Base-by-base conservation (phyloP, 345 rosid genomes). In the Linum trigynum region DNA sequence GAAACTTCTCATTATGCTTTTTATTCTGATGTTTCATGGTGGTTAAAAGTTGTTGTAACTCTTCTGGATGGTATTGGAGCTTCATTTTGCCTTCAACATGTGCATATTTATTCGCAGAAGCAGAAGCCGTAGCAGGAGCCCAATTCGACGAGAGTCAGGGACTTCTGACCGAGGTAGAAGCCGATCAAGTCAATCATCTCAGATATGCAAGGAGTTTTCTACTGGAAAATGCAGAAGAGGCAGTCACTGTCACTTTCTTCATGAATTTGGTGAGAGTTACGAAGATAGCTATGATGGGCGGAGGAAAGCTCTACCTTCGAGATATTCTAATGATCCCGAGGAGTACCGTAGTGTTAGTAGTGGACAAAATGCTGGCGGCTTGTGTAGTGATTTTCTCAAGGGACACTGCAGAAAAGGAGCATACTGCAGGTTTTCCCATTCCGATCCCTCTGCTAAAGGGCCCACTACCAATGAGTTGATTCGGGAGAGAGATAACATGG, bases 151-250 rank as follows among this genome's bases (percentile, higher is more conserved):
- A 76, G 89, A 90, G 59, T 71, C 86, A 9, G 89, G 80, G 70
- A 66, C 76, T 43, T 74, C 79, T 75, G 98, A 79, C 39, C 82
- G 86, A 80, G 77, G 60, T 72, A 77, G 78, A 75, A 78, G 80
- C 68, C 78, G 89, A 81, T 71, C 83, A 38, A 80, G 79, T 39
- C 64, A 61, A 68, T 74, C 88, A 17, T 68, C 77, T 66, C 81
- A 72, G 75, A 55, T 84, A 71, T 87, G 89, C 64, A 88, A 81
- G 72, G 94, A 84, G 5, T 90, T 83, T 75, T 61, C 74, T 53
- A 60, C 74, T 77, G 94, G 94, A 62, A 83, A 91, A 78, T 88
- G 94, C 81, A 77, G 83, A 75, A 85, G 85, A 71, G 87, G 89
- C 59, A 78, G 63, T 71, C 86, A 79, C 65, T 83, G 88, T 64